Percentiles rank a stretch among this genome's conserved stretches.
phyloP scores from a whole-genome alignment of 1,284 basidiomycete species.

The Ustilago sp. region DNA sequence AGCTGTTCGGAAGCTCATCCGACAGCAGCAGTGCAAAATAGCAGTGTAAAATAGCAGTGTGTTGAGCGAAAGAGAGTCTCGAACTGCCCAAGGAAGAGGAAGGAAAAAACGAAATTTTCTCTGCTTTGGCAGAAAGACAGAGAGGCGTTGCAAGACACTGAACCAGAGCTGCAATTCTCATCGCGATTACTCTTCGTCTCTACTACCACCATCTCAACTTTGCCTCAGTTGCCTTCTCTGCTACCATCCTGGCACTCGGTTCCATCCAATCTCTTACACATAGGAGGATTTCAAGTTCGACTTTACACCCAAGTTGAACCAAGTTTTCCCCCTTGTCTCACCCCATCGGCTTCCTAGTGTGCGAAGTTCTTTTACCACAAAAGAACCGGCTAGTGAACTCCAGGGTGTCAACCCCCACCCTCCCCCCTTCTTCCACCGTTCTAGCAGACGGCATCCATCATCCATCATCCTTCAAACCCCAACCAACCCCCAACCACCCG shows the following conservation, averaged over 20 bases:
- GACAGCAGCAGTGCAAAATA: neutral
- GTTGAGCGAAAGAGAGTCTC: neutral
- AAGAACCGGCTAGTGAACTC: constrained; percentile 51
- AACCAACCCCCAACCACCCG: constrained; percentile 1
- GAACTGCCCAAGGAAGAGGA: neutral
- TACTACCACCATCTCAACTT: constrained; percentile 44
- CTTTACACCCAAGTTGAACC: constrained; percentile 13
- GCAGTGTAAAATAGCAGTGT: neutral
- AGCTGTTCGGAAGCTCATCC: neutral
- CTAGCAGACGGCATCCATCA: constrained; percentile 46
- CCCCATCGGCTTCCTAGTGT: constrained; percentile 54
- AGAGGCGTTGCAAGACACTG: neutral
- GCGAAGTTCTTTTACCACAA: constrained; percentile 26
- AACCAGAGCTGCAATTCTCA: neutral
- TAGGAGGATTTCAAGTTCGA: constrained; percentile 43
- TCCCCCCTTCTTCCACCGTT: constrained; percentile 11
- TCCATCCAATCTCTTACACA: neutral
- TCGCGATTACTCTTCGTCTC: neutral
- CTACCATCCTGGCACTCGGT: constrained; percentile 20
- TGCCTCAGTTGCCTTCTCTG: constrained; percentile 40
- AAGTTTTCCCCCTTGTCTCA: constrained; percentile 47
- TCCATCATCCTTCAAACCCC: constrained; percentile 3
- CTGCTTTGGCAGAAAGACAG: no score
- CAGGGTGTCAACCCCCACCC: constrained; percentile 22
- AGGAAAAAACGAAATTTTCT: neutral